Evolutionary conservation across 306 rosid species (phyloP), one percentile per base, ranked within the genome.

Genomic region (Fragaria nilgerrensis): DNA sequence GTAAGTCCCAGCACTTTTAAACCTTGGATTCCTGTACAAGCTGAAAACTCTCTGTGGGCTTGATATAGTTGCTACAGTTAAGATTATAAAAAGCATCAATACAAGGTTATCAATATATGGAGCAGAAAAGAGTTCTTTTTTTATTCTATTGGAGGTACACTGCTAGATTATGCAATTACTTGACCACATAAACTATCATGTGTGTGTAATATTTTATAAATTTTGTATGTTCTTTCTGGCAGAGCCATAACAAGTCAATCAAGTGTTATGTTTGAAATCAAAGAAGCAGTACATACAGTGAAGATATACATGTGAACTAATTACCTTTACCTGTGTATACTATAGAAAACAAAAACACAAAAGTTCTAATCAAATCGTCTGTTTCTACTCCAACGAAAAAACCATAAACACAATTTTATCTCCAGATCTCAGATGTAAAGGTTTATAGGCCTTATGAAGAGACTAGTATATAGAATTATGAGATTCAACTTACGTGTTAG

Each of bases 51-150:
- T 0, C 9, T 0, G 80, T 19, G 97, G 98, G 79, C 16, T 88
- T 80, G 79, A 77, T 77, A 92, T 86, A 65, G 82, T 71, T 22
- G 98, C 99, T 96, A 86, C 94, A 88, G 55, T 68, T 39, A n/a
- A 37, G 66, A 27, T 68, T 3, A 71, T 20, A 78, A 81, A 56
- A 72, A 48, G 72, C 70, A n/a, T 44, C 12, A 81, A 85, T 25
- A 84, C 13, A 72, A 44, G 32, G 16, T 61, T 77, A 77, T 86
- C 78, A 86, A 36, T 49, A 48, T 70, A 61, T 53, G 12, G 34
- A 41, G 69, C 58, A 45, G 65, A 80, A 69, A 79, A 66, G 68
- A 29, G 68, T 23, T 5, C n/a, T 58, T 36, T 36, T 41, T 56
- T 32, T 62, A n/a, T 58, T 72, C 22, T 56, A 73, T 73, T 61